Conservation (phyloP, 176 grass and related monocot species). For the Poa pratensis region DNA sequence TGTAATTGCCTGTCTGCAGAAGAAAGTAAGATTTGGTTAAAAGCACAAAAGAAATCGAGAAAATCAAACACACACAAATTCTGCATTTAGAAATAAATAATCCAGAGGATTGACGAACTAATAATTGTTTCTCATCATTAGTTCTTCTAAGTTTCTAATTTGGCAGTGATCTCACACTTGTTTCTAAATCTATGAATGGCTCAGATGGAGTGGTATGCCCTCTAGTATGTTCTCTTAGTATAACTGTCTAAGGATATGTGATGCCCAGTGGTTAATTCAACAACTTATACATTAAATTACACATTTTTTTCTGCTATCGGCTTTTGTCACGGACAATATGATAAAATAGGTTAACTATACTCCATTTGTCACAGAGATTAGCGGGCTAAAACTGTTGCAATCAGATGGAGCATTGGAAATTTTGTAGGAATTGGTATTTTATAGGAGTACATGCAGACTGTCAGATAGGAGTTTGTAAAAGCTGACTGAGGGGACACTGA, state of each 20-base stretch:
- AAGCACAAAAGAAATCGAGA: conserved; percentile 5
- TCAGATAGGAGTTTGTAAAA: conserved; percentile 19
- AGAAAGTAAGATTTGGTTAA: not conserved
- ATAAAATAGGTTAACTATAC: conserved; percentile 20
- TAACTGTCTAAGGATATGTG: conserved; percentile 20
- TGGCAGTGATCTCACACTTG: not conserved
- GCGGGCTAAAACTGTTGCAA: conserved; percentile 25
- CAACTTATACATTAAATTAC: not conserved
- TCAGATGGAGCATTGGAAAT: conserved; percentile 13
- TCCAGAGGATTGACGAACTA: not conserved
- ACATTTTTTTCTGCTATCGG: conserved; percentile 12
- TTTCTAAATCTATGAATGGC: conserved; percentile 7
- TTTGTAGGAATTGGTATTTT: conserved; percentile 2
- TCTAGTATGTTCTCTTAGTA: conserved; percentile 17
- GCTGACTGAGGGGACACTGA: not conserved
- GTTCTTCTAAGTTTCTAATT: conserved; percentile 27
- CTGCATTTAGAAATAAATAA: conserved; percentile 27
- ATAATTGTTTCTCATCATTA: conserved; percentile 24
- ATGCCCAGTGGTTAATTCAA: not conserved
- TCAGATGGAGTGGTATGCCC: conserved; percentile 12
- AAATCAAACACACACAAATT: conserved; percentile 4
- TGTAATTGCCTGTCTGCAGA: not conserved
- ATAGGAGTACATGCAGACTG: conserved; percentile 3
- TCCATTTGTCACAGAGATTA: conserved; percentile 18
- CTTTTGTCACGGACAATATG: conserved; percentile 12